Evolutionary conservation across 1,139 yeast species (phyloP), one percentile per base, ranked within the genome.

Genomic region (Magnusiomyces ingens): DNA sequence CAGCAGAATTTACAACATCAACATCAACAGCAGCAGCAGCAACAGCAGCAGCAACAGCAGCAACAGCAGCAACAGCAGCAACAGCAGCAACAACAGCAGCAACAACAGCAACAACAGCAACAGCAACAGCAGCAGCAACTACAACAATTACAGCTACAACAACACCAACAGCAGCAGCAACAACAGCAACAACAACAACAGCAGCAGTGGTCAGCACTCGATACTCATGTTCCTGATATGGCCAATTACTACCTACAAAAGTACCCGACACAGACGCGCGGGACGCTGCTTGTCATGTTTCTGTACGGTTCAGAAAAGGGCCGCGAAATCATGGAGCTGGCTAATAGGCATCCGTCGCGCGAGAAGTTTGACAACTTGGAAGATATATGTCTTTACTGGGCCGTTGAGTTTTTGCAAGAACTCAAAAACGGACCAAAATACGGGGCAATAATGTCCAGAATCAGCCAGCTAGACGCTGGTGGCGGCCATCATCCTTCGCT

Each of bases 331-430:
- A 46, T 46, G 49, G 49, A 36, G 37, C 35, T 26, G 13, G 49
- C 43, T 6, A 46, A 46, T 19, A 29, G 21, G 12, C 35, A 37
- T 12, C 49, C 49, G 13, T 19, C 36, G 18, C n/a, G 17, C 5
- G 36, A 46, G 36, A 46, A 46, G 43, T 46, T 36, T 46, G 49
- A 46, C 11, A 36, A 18, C 19, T 15, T 46, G 10, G 49, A 46
- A 26, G 17, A 17, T 18, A 37, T 46, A 17, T 46, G 49, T 22
- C 37, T 46, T 17, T 12, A 36, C 8, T 46, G 41, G 49, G 42
- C 43, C 43, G 37, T 29, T 3, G 49, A 46, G 19, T 46, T 36
- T 38, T 37, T 37, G 21, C 18, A 46, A n/a, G 49, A 46, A n/a
- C 26, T 46, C 10, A 37, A 46, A 21, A 37, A 46, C 2, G 21